Base-by-base conservation (phyloP, 164 flowering plant species). In the Vitis amurensis region DNA sequence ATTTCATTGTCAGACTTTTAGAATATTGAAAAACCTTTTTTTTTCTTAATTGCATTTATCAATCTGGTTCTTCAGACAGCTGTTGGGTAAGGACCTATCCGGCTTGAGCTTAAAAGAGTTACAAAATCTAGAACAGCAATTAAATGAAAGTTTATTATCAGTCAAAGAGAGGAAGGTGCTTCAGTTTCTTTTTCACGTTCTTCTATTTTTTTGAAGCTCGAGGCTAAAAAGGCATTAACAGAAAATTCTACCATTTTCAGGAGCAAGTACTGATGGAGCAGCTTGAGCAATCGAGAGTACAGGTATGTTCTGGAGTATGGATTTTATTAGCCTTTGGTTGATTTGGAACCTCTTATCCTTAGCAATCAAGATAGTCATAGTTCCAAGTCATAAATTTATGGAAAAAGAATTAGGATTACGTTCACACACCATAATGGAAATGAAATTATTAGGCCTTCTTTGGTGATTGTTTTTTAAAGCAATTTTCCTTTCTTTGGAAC, bases 111-210 rank as follows among this genome's bases (percentile, higher is more conserved):
- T 87, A 48, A 85, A 86, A 70, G 97, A 92, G n/a, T 66, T 92
- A 76, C 92, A 83, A 57, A 77, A 77, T 50, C 83, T 92, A 17
- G 97, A 92, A 72, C 82, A 86, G 68, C 94, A 90, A 65, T 72
- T 92, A 74, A 87, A 73, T 74, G 90, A 86, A 75, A 88, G 90
- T 61, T 68, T 89, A 17, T 62, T 78, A 53, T 82, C 81, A 44
- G 89, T 90, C 48, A 89, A 85, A 82, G 87, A 86, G 61, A 87
- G 78, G 61, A 92, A 92, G 96, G 97, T 92, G 57, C 30, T 61
- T 37, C 27, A 11, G 15, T 17, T 61, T 62, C 11, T 11, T 59
- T n/a, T 59, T 50, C 19, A 4, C 3, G 44, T 37, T 37, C 44
- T 37, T 37, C 7, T 73, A 2, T 3, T 64, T 59, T 57, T 57